Evolutionary conservation across 306 rosid species (phyloP).

Genomic region (Malus orientalis): DNA sequence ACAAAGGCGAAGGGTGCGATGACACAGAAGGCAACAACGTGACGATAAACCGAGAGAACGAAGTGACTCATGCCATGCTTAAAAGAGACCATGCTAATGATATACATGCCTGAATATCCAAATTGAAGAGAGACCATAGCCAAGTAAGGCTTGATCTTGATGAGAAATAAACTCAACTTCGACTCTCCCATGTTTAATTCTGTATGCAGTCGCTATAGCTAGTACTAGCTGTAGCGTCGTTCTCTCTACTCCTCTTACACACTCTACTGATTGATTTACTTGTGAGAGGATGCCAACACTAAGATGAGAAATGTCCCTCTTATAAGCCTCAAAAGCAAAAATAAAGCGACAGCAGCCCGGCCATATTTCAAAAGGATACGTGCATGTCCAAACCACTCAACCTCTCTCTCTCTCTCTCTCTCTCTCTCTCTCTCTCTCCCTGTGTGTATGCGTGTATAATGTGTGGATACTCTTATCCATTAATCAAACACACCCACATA

Average conservation of each 20-base stretch:
- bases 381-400: conserved; percentile 32
- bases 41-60: conserved; percentile 81
- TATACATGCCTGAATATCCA: conserved; percentile 89
- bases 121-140: conserved; percentile 83
- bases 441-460: background rate
- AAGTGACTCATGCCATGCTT: conserved; percentile 92
- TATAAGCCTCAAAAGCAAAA: conserved; percentile 30
- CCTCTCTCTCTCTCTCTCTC: too few relatives aligned
- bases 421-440: background rate
- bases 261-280: background rate
- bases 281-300: conserved; percentile 7
- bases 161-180: conserved; percentile 9
- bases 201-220: background rate
- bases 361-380: conserved; percentile 26
- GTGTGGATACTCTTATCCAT: conserved; percentile 54
- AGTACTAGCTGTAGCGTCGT: background rate
- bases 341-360: conserved; percentile 10
- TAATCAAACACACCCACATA: conserved; percentile 15
- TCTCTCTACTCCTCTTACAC: background rate
- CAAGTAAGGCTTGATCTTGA: conserved; percentile 64
- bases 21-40: conserved; percentile 55
- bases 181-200: conserved; percentile 35
- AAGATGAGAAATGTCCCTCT: conserved; percentile 26
- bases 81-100: conserved; percentile 76
- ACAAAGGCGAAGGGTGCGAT: conserved; percentile 75